Conservation (phyloP, 768 basidiomycete species). For the Lactarius hengduanensis region DNA sequence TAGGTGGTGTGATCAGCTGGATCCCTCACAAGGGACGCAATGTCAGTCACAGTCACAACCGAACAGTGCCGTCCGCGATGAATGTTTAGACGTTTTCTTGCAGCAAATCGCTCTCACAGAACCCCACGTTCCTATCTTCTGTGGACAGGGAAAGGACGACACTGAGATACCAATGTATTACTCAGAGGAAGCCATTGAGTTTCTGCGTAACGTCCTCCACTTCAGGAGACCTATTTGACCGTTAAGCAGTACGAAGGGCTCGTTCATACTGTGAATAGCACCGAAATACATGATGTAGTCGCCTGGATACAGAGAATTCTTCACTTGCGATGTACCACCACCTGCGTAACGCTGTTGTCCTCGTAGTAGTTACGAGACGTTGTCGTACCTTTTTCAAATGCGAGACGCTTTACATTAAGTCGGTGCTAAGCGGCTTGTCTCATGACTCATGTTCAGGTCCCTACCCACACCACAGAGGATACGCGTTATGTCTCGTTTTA, state of each 20-base stretch:
- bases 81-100: background rate
- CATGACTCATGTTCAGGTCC: constrained; percentile 5
- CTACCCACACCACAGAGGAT: constrained; percentile 6
- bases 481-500: constrained; percentile 33
- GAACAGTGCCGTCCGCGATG: background rate
- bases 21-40: constrained; percentile 40
- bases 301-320: constrained; percentile 33
- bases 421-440: background rate
- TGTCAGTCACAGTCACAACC: constrained; percentile 32
- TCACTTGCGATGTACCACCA: constrained; percentile 7
- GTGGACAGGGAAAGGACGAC: constrained; percentile 44
- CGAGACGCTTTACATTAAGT: background rate
- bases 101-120: constrained; percentile 38
- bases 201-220: constrained; percentile 35
- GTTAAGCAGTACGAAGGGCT: constrained; percentile 37
- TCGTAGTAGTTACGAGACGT: background rate
- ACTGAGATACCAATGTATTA: constrained; percentile 39
- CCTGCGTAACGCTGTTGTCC: no score
- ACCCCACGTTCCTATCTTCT: constrained; percentile 42
- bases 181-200: constrained; percentile 37
- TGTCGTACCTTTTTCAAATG: background rate
- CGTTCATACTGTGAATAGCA: constrained; percentile 37
- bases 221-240: constrained; percentile 30
- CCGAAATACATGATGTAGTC: constrained; percentile 38
- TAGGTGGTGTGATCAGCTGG: constrained; percentile 48